Evolutionary conservation across 306 rosid species (phyloP).

Genomic region (Fragaria nilgerrensis): DNA sequence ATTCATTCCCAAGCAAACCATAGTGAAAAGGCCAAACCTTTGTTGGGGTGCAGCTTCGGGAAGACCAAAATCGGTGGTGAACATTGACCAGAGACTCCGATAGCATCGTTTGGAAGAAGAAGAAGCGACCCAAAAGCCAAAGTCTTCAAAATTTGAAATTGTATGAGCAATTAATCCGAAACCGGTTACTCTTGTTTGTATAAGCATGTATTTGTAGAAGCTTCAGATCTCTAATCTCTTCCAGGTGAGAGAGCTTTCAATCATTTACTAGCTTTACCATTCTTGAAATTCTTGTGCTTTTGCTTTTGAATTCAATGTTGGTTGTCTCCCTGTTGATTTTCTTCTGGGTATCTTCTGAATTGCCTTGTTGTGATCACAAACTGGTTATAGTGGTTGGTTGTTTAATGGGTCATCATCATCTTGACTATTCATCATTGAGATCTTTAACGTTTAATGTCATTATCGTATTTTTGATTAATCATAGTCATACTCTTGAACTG

Average conservation of each 20-base stretch:
- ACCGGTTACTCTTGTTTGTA: constrained; percentile 8
- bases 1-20: background rate
- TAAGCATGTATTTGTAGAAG: constrained; percentile 13
- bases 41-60: constrained; percentile 14
- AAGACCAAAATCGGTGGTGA: constrained; percentile 12
- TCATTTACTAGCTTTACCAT: constrained; percentile 8
- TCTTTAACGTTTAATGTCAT: background rate
- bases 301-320: constrained; percentile 31
- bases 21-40: background rate
- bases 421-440: background rate
- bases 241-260: constrained; percentile 31
- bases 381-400: background rate
- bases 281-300: constrained; percentile 20
- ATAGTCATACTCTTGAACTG: background rate
- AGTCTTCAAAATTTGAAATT: constrained; percentile 9
- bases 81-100: background rate
- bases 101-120: background rate
- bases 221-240: constrained; percentile 41
- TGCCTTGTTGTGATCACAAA: constrained; percentile 14
- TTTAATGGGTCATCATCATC: constrained; percentile 19
- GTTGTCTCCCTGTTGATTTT: constrained; percentile 16
- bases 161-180: constrained; percentile 1
- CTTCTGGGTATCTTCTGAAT: constrained; percentile 22
- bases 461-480: background rate
- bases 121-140: background rate